These are phyloP conservation scores for Linnemannia elongata DNA, from an alignment of 192 early-diverging fungal species.

Conservation along the genomic window DNA sequence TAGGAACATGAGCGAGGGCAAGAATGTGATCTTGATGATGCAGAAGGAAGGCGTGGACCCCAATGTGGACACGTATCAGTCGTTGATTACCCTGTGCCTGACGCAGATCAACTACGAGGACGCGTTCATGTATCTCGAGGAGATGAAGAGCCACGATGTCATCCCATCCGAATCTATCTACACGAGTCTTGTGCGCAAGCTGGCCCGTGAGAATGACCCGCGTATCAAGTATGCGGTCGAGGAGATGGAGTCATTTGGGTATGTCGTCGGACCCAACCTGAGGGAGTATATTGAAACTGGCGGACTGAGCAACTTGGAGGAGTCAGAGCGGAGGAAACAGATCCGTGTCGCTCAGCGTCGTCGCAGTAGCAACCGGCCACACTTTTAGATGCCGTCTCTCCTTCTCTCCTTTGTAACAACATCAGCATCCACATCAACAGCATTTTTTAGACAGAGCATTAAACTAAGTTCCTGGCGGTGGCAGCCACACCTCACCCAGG, in stretches of 20 bases:
- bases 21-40: slow-evolving; percentile 65
- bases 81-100: slow-evolving; percentile 67
- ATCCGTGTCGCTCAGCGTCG: slow-evolving; percentile 43
- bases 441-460: not conserved
- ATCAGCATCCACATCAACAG: not conserved
- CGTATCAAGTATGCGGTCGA: slow-evolving; percentile 69
- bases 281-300: slow-evolving; percentile 39
- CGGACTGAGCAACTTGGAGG: slow-evolving; percentile 53
- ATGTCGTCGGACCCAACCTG: slow-evolving; percentile 58
- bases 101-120: slow-evolving; percentile 77
- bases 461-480: not conserved
- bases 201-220: slow-evolving; percentile 71
- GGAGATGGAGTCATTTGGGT: slow-evolving; percentile 76
- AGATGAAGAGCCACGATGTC: slow-evolving; percentile 75
- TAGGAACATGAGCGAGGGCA: slow-evolving; percentile 66
- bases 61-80: slow-evolving; percentile 64
- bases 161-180: slow-evolving; percentile 68
- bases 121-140: slow-evolving; percentile 80
- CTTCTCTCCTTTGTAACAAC: not conserved
- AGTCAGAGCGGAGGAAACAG: slow-evolving; percentile 44
- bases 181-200: slow-evolving; percentile 64
- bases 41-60: slow-evolving; percentile 64
- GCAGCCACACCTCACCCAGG: not conserved
- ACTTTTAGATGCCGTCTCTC: not conserved
- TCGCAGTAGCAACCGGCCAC: slow-evolving; percentile 23